Base-by-base conservation (phyloP, 371 early-diverging fungal species). In the Massospora cicadina region DNA sequence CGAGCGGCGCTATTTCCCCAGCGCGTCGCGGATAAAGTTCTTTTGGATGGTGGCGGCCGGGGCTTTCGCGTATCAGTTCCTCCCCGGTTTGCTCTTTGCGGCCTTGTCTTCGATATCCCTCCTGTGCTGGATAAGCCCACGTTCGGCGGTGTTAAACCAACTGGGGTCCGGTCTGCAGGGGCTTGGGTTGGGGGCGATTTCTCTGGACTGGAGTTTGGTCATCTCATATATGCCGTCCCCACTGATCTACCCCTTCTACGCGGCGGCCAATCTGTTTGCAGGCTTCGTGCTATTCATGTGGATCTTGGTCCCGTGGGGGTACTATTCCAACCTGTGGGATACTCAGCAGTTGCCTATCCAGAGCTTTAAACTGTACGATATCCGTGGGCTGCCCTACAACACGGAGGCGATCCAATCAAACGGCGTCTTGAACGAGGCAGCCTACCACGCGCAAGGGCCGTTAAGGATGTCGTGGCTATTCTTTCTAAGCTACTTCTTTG, bases 231-330 rank as follows among this genome's bases (percentile, higher is more conserved):
- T 68, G 0, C 71, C 71, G 10, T 58, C 74, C 2, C 72, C 67
- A 43, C 71, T 72, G 2, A 32, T 60, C 3, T 27, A 24, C 23
- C 76, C 76, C 23, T 76, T 76, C 74, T 72, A 68, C 63, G 66
- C 68, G 0, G 67, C 70, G 31, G 60, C 65, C 10, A 70, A 71
- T 55, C 66, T 70, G 63, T 71, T 80, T 33, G 75, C 77, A 2
- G 84, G 84, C 3, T 79, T 78, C 60, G 77, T 83, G 7, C 68
- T 83, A n/a, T 74, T 82, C 32, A 71, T 78, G 58, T 89, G 82
- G 79, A 69, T 88, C 54, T 66, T 87, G 13, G 77, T 78, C 0
- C 86, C 87, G 21, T 69, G 78, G 30, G 71, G 81, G 1, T 87
- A 83, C 65, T 81, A 79, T 68, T 74, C 72, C 21, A 80, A 87